Conservation (phyloP, 768 basidiomycete genomes). For the Agaricus subrufescens region DNA sequence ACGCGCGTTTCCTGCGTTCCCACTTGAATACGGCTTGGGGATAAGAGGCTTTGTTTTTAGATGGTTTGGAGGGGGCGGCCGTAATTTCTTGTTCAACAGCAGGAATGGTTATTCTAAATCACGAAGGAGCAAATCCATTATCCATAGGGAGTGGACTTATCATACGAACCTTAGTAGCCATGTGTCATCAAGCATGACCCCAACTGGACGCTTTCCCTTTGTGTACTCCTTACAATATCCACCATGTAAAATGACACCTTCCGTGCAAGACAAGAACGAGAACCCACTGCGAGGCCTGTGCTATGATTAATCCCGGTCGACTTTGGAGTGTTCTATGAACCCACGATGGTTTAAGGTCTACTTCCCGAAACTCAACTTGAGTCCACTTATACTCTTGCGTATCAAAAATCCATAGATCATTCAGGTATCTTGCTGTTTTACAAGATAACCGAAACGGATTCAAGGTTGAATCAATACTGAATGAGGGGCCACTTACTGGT, state of each 20-base stretch:
- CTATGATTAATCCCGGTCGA: not conserved
- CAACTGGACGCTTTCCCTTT: slow-evolving; percentile 81
- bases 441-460: not conserved
- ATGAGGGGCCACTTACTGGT: slow-evolving; percentile 46
- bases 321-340: slow-evolving; percentile 17
- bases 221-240: slow-evolving; percentile 90
- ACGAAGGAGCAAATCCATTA: not conserved
- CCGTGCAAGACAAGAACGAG: slow-evolving; percentile 72
- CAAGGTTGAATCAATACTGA: not conserved
- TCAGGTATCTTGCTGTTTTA: slow-evolving; percentile 65
- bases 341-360: slow-evolving; percentile 69
- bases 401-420: slow-evolving; percentile 84
- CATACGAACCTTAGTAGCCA: slow-evolving; percentile 72
- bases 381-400: slow-evolving; percentile 85
- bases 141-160: not conserved
- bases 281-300: slow-evolving; percentile 74
- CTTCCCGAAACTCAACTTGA: slow-evolving; percentile 69
- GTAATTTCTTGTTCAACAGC: slow-evolving; percentile 10
- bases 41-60: slow-evolving; percentile 28
- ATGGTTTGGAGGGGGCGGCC: slow-evolving; percentile 15
- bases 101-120: slow-evolving; percentile 19
- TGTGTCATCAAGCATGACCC: slow-evolving; percentile 86
- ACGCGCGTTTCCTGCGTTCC: slow-evolving; percentile 75
- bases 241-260: slow-evolving; percentile 80
- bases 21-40: slow-evolving; percentile 58